Evolutionary conservation across 345 rosid species (phyloP).

Genomic region (Sapria himalayana): DNA sequence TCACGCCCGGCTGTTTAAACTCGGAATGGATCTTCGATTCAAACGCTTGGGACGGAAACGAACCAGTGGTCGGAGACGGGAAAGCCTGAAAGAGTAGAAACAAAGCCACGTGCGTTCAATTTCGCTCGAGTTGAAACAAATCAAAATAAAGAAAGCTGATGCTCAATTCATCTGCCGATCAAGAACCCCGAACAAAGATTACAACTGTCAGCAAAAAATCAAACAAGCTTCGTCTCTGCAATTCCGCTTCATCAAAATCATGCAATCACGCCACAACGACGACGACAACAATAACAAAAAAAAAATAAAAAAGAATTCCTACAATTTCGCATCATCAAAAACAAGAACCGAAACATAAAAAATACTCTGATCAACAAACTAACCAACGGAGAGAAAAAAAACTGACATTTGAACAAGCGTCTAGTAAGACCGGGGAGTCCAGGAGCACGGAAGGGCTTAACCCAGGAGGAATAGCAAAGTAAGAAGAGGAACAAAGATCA

Average conservation of each 20-base stretch:
- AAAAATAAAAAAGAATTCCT: neutral
- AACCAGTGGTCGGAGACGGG: constrained; percentile 82
- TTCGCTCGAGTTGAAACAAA: neutral
- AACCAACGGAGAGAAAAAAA: neutral
- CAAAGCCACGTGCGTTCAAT: neutral
- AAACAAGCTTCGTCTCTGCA: too few species aligned
- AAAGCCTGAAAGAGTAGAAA: constrained; percentile 27
- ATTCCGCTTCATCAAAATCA: too few species aligned
- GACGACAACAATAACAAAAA: neutral
- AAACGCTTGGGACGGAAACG: constrained; percentile 30
- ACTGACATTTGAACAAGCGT: constrained; percentile 50
- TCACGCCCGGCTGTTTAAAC: constrained; percentile 13
- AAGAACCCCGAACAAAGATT: too few species aligned
- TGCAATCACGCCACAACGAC: too few species aligned
- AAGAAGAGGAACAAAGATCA: constrained; percentile 44
- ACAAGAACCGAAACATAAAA: neutral
- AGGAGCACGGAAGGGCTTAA: constrained; percentile 51
- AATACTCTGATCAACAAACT: neutral
- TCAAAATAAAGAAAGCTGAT: too few species aligned
- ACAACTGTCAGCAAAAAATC: too few species aligned
- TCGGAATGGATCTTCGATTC: constrained; percentile 25
- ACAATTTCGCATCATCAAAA: neutral
- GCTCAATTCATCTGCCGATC: too few species aligned
- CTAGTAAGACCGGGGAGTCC: constrained; percentile 71
- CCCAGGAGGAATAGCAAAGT: constrained; percentile 62